These are phyloP conservation scores for Leptomonas seymouri DNA, from an alignment of 208 protist species.

Conservation along the genomic window DNA sequence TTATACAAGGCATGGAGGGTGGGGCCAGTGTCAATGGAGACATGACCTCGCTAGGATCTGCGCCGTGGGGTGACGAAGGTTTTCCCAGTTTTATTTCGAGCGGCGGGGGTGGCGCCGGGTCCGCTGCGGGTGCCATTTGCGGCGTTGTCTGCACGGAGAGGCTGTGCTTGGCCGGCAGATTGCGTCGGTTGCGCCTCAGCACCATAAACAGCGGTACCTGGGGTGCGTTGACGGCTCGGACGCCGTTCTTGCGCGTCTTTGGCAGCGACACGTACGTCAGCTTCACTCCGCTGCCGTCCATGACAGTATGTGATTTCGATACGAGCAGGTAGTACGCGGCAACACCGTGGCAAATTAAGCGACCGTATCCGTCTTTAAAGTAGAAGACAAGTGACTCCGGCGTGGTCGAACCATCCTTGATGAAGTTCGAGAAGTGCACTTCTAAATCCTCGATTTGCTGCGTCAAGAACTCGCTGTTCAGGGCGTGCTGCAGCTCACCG, in stretches of 20 bases:
- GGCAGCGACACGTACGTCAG: constrained; percentile 74
- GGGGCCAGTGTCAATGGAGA: constrained; percentile 42
- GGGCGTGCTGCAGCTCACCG: constrained; percentile 78
- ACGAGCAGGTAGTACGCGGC: constrained; percentile 81
- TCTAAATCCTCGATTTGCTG: constrained; percentile 85
- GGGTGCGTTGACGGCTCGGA: constrained; percentile 45
- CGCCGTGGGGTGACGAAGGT: background rate
- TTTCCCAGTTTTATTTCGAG: background rate
- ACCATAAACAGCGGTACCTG: constrained; percentile 59
- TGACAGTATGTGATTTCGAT: constrained; percentile 55
- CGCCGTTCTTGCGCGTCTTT: constrained; percentile 46
- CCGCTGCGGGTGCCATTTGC: constrained; percentile 30
- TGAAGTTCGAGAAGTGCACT: constrained; percentile 58
- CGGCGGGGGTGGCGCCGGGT: constrained; percentile 10
- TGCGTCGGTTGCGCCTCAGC: constrained; percentile 54
- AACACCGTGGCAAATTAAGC: constrained; percentile 86
- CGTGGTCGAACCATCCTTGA: constrained; percentile 36
- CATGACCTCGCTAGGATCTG: constrained; percentile 32
- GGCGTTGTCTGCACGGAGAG: constrained; percentile 55
- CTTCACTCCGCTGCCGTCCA: constrained; percentile 57
- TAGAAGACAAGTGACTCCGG: constrained; percentile 63
- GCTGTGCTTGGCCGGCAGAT: constrained; percentile 46
- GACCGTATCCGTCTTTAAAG: constrained; percentile 88
- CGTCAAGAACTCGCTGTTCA: constrained; percentile 82
- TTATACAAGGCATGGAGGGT: constrained; percentile 9